phyloP scores from a whole-genome alignment of 306 rosid genomes.

The Mimosa pudica region DNA sequence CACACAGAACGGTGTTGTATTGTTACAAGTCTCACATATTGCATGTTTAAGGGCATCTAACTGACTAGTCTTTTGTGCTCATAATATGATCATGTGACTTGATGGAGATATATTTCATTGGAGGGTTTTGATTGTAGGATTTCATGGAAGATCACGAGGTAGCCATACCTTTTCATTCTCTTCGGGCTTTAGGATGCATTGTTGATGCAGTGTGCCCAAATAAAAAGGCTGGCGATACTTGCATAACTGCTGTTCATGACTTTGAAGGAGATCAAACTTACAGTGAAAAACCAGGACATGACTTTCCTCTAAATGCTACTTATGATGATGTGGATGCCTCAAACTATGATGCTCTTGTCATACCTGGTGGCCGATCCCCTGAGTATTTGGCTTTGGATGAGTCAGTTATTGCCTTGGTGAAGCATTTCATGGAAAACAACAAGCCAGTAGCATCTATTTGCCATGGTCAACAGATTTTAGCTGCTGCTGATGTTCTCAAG shows the following conservation, averaged over 20 bases:
- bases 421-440: slow-evolving; percentile 32
- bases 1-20: no score
- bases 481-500: slow-evolving; percentile 71
- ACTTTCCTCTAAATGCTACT: slow-evolving; percentile 50
- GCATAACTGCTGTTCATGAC: slow-evolving; percentile 75
- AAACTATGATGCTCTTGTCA: slow-evolving; percentile 45
- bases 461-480: slow-evolving; percentile 65
- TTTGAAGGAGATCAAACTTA: slow-evolving; percentile 78
- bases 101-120: background rate
- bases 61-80: no score
- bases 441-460: slow-evolving; percentile 38
- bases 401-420: slow-evolving; percentile 32
- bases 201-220: slow-evolving; percentile 72
- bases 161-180: slow-evolving; percentile 63
- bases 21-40: no score
- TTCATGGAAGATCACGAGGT: slow-evolving; percentile 79
- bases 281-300: slow-evolving; percentile 66
- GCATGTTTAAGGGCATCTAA: no score
- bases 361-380: slow-evolving; percentile 31
- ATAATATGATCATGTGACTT: background rate
- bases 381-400: slow-evolving; percentile 37
- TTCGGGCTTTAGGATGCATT: slow-evolving; percentile 70
- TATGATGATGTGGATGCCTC: slow-evolving; percentile 54
- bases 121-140: slow-evolving; percentile 45
- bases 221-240: slow-evolving; percentile 61